Evolutionary conservation across 129 eudicot genomes (phyloP).

Genomic region (Tagetes erecta): DNA sequence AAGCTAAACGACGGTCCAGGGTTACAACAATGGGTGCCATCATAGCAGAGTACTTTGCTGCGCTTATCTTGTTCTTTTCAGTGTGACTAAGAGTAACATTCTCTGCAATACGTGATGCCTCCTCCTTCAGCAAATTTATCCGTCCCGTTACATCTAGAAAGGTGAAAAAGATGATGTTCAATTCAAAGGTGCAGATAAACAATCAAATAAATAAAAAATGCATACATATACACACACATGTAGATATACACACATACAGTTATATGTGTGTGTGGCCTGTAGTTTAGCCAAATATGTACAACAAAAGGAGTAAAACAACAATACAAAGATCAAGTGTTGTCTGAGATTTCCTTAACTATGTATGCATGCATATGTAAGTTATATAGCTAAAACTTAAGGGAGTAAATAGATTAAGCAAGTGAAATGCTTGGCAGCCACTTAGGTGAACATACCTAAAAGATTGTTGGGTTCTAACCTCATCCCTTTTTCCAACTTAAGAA

Average conservation of each 20-base stretch:
- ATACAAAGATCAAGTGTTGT: constrained; percentile 9
- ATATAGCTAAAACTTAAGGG: neutral
- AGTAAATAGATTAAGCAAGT: constrained; percentile 15
- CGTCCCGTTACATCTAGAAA: constrained; percentile 82
- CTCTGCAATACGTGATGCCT: constrained; percentile 84
- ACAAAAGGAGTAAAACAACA: neutral
- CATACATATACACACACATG: neutral
- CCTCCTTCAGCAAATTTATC: constrained; percentile 89
- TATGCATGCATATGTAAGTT: constrained; percentile 13
- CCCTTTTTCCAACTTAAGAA: constrained; percentile 13
- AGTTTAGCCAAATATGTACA: constrained; percentile 2
- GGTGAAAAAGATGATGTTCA: constrained; percentile 8
- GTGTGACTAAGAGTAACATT: constrained; percentile 75
- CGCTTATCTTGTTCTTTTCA: constrained; percentile 87
- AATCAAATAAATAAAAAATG: neutral
- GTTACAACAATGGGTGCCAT: constrained; percentile 97
- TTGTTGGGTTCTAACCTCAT: neutral
- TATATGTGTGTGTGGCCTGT: neutral
- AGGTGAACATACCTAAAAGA: neutral
- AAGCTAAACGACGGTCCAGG: constrained; percentile 94
- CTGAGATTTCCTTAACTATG: constrained; percentile 11
- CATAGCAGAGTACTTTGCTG: constrained; percentile 96
- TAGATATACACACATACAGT: neutral
- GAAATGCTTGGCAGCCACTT: constrained; percentile 17
- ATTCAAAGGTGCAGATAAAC: constrained; percentile 10